Evolutionary conservation across 2,329 filamentous ascomycete genomes (phyloP).

Genomic region (Fusarium marasasianum): DNA sequence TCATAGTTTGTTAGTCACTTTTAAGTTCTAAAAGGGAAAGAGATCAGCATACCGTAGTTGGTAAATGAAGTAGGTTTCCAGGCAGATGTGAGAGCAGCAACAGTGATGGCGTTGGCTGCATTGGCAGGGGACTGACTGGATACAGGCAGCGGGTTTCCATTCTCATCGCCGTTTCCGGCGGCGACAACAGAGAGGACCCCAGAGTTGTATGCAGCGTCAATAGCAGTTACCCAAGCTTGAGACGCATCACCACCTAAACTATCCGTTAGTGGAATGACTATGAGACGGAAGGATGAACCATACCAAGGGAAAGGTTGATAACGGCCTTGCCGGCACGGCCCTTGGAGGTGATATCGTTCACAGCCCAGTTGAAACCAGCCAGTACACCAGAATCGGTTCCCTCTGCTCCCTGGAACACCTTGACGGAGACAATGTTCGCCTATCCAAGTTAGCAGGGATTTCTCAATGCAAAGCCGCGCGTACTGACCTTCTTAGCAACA

Average conservation of each 20-base stretch:
- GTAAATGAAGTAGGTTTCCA: neutral
- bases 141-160: neutral
- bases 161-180: neutral
- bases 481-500: neutral
- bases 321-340: neutral
- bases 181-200: neutral
- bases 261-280: neutral
- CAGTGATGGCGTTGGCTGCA: neutral
- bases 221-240: neutral
- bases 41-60: neutral
- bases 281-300: neutral
- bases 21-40: rapidly evolving
- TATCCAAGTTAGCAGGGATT: neutral
- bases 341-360: neutral
- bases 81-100: neutral
- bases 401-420: neutral
- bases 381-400: neutral
- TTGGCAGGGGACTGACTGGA: neutral
- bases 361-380: neutral
- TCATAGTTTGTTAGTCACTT: neutral
- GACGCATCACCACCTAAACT: neutral
- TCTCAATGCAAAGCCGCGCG: neutral
- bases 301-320: neutral
- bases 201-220: neutral
- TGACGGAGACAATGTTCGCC: neutral